phyloP scores from a whole-genome alignment of 2,329 filamentous ascomycete species.

The Fusarium brachygibbosum region DNA sequence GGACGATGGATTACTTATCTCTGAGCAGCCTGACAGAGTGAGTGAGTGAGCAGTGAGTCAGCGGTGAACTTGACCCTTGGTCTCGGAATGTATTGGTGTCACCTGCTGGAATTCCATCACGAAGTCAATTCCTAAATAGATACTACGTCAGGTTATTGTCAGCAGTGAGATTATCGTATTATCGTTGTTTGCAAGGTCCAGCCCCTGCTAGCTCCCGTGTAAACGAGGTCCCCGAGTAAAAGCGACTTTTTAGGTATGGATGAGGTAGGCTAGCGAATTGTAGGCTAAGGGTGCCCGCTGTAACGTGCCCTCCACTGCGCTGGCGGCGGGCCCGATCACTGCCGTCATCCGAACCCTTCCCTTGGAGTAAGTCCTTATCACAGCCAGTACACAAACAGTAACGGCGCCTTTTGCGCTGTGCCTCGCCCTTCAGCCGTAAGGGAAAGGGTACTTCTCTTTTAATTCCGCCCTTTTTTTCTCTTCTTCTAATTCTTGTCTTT shows the following conservation, averaged over 20 bases:
- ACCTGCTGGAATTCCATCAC: slow-evolving; percentile 8
- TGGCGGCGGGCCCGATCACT: slow-evolving; percentile 17
- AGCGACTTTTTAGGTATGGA: neutral
- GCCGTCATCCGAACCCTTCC: slow-evolving; percentile 31
- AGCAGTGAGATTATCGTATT: slow-evolving; percentile 16
- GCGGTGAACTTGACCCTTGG: neutral
- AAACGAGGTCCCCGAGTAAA: slow-evolving; percentile 30
- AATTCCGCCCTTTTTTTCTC: neutral
- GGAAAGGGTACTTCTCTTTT: slow-evolving; percentile 14
- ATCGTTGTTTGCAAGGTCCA: slow-evolving; percentile 3
- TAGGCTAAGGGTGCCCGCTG: slow-evolving; percentile 24
- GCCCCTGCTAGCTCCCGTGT: slow-evolving; percentile 33
- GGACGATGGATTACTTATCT: slow-evolving; percentile 1
- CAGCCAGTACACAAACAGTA: neutral
- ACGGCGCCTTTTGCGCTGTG: slow-evolving; percentile 10
- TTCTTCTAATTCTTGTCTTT: neutral
- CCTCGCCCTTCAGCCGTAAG: slow-evolving; percentile 28
- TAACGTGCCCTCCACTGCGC: slow-evolving; percentile 22
- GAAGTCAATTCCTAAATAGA: neutral
- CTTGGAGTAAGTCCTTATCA: slow-evolving; percentile 5
- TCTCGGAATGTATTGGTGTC: slow-evolving; percentile 11
- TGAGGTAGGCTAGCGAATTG: neutral
- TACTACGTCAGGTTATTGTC: slow-evolving; percentile 7
- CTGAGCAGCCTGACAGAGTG: neutral
- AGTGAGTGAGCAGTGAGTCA: neutral